Evolutionary conservation across 768 basidiomycete genomes (phyloP), one percentile per base, ranked within the genome.

Genomic region (Amanita jacksonii): DNA sequence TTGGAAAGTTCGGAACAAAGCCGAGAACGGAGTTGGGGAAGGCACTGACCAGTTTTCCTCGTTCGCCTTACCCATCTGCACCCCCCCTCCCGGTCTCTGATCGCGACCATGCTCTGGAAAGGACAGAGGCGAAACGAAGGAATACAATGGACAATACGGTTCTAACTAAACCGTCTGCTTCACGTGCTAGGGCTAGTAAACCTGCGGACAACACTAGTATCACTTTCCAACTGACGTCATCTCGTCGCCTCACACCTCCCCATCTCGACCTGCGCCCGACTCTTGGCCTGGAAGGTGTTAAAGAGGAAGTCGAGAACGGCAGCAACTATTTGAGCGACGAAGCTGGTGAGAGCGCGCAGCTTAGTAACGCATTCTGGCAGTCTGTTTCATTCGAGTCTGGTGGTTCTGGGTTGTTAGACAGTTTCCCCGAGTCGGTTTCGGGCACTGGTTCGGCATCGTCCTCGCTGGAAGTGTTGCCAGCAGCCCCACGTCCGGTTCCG

Each of bases 281-380:
- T 27, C 18, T 5, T n/a, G n/a, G n/a, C n/a, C n/a, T n/a, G n/a
- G 25, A 15, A 10, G 25, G 5, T 5, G 24, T 18, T 15, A 28
- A 41, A 19, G 4, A 10, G 9, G 34, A 7, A 36, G 12, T 36
- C 34, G 34, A 36, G 5, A 4, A 4, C n/a, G 34, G 19, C 9
- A 8, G 12, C n/a, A 36, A n/a, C 4, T 13, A 36, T 9, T 23
- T 20, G n/a, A 28, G 35, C 10, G 37, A 13, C 13, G 24, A 19
- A 2, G 36, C 9, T 9, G 36, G 16, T 8, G 44, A 45, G 6
- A 45, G 36, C 10, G n/a, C 25, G 20, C 49, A 52, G 23, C 62
- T 72, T 25, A 66, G 55, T 25, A 60, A 69, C 33, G 68, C 63
- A n/a, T 73, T 73, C 48, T 73, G 71, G 70, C 55, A 65, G 40